phyloP scores from a whole-genome alignment of 176 grass and related monocot species.

The Phoenix dactylifera region DNA sequence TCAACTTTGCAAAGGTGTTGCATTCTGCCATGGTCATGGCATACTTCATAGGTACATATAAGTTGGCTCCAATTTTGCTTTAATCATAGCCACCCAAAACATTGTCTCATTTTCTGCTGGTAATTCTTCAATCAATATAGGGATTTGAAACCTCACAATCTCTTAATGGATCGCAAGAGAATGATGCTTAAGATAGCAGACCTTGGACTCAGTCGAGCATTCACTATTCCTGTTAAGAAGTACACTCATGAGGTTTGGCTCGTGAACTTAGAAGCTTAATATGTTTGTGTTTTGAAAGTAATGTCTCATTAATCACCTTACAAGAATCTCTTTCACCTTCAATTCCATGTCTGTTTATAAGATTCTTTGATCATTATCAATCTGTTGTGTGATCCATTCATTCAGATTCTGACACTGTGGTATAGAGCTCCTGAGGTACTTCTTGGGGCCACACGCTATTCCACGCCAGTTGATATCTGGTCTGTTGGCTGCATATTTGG shows the following conservation, averaged over 20 bases:
- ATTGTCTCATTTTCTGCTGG: too few species aligned
- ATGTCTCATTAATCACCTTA: too few species aligned
- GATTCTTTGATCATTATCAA: neutral
- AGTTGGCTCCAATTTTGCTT: neutral
- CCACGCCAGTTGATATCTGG: slow-evolving; percentile 92
- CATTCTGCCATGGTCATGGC: slow-evolving; percentile 76
- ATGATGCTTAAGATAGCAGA: slow-evolving; percentile 95
- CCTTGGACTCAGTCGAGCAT: slow-evolving; percentile 78
- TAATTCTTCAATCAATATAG: slow-evolving; percentile 1
- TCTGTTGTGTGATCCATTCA: neutral
- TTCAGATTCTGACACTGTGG: slow-evolving; percentile 94
- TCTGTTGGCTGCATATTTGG: slow-evolving; percentile 95
- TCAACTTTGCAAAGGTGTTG: slow-evolving; percentile 86
- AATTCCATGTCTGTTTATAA: too few species aligned
- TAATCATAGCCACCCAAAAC: too few species aligned
- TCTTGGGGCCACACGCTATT: slow-evolving; percentile 71
- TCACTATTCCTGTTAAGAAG: slow-evolving; percentile 78
- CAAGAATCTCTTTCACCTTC: too few species aligned
- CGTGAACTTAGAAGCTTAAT: too few species aligned
- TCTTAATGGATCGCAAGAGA: slow-evolving; percentile 89
- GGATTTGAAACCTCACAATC: slow-evolving; percentile 93
- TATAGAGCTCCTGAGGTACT: slow-evolving; percentile 94
- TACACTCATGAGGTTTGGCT: slow-evolving; percentile 81
- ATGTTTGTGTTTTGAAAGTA: neutral
- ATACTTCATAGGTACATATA: slow-evolving; percentile 64